A percentile compares a stretch with the other conserved stretches of the same genome.
phyloP scores from a whole-genome alignment of 2,329 filamentous ascomycete genomes.

The Diaporthe batatas region DNA sequence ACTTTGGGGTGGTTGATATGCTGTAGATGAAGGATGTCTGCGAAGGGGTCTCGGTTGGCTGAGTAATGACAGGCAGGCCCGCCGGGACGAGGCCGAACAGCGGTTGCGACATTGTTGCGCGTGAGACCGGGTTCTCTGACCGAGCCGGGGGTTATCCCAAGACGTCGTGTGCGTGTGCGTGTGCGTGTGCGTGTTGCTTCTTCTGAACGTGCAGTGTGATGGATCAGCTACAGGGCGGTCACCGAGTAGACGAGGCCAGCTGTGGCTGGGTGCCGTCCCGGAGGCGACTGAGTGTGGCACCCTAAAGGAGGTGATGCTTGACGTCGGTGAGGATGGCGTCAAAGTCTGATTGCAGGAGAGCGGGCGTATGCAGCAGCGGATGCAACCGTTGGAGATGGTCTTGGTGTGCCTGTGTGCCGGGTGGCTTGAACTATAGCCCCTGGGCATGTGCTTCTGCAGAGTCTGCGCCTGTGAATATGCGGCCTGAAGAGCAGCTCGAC shows the following conservation, averaged over 20 bases:
- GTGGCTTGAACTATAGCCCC: constrained; percentile 2
- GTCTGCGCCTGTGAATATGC: constrained; percentile 13
- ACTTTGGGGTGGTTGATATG: constrained; percentile 57
- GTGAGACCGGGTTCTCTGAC: constrained; percentile 3
- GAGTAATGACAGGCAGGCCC: constrained; percentile 68
- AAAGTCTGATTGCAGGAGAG: not conserved
- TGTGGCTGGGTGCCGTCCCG: not conserved
- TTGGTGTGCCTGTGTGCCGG: not conserved
- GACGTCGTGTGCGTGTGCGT: not conserved
- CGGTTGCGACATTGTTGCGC: constrained; percentile 55
- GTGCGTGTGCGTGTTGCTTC: not conserved
- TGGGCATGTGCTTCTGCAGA: constrained; percentile 19
- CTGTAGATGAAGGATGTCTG: constrained; percentile 70
- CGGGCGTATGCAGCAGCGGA: constrained; percentile 13
- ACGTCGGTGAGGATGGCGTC: constrained; percentile 28
- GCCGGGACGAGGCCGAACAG: constrained; percentile 73
- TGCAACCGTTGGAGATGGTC: constrained; percentile 24
- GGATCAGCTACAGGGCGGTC: constrained; percentile 22
- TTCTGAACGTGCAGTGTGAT: constrained; percentile 17
- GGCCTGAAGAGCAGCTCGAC: not conserved
- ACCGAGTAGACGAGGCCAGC: not conserved
- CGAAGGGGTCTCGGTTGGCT: constrained; percentile 66
- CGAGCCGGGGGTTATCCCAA: not conserved
- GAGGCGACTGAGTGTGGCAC: not conserved
- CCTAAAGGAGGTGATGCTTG: constrained; percentile 1